Evolutionary conservation across 2,329 filamentous ascomycete genomes (phyloP), one percentile per base, ranked within the genome.

Genomic region (Byssochlamys sp.): DNA sequence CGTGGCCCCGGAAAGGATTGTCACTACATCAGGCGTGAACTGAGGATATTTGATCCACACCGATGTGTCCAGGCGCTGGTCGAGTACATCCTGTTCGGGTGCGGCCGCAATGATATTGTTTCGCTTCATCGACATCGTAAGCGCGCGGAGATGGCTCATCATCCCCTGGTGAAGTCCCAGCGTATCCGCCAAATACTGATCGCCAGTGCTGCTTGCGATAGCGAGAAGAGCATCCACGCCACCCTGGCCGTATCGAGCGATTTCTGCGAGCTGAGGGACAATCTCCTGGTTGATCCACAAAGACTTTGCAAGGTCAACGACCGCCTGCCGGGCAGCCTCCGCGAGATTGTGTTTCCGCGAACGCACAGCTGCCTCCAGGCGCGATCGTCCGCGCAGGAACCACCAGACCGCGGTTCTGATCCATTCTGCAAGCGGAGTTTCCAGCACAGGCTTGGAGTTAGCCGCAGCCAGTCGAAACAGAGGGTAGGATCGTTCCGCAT

Each of bases 251-350:
- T 76, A 75, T n/a, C 65, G 65, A 49, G 65, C 62, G 3, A 77
- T 56, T 50, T 77, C 74, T 25, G 67, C 65, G 57, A 76, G 72
- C 24, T 68, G 65, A 9, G 77, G 72, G 25, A 75, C 63, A 39
- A 78, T 70, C 2, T 70, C 63, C 52, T 73, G 70, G 50, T 71
- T 80, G n/a, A 96, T 83, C 91, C 91, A 96, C 70, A 89, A 87
- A 0, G 86, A 81, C 71, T 96, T 96, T 26, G 89, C 86, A 54
- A 96, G 77, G 71, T 96, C 90, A 1, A 92, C 82, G 65, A 95
- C 91, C 1, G 90, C 87, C 72, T 96, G 91, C 19, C 50, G 54
- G n/a, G 9, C 25, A 10, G 25, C 54, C 3, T 59, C 59, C 7
- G 59, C 39, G 39, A 12, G 19, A 57, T 10, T 55, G 80, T 5